Evolutionary conservation across 192 early-diverging fungal genomes (phyloP), one percentile per base, ranked within the genome.

Genomic region (Mortierella alpina): DNA sequence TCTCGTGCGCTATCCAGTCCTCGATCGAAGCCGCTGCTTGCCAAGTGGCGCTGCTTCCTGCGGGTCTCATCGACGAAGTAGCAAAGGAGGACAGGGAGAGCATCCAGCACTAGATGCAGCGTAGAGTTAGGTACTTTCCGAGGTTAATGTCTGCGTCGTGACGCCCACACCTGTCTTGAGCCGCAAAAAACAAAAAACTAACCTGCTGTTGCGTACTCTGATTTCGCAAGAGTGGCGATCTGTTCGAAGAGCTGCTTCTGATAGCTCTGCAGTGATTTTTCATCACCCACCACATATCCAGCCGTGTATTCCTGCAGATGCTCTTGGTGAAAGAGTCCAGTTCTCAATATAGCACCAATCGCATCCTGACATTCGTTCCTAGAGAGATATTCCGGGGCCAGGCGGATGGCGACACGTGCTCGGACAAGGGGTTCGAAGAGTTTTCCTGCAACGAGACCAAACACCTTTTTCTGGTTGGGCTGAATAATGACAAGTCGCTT

Each of bases 231-330:
- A 18, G 59, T 15, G 1, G 69, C 51, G 46, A 72, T 68, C 10
- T 80, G 64, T 11, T 80, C 77, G 59, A 80, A 80, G 23, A 80
- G 77, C 14, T 72, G 77, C 20, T 80, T 80, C 18, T 80, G 77
- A 44, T 80, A 80, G n/a, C 77, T 80, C 14, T 80, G 77, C 20
- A 72, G 55, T 40, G 65, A 68, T 23, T 68, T 80, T 11, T 72
- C 77, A n/a, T 72, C 70, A 12, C 64, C 59, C 63, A 52, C 52
- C 13, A 45, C 18, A 31, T 80, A 80, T 54, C 70, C 70, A 9
- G 70, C 64, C 0, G 77, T 80, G 23, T 80, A 80, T 23, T 80
- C 77, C 6, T 72, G 77, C 45, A 80, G 55, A 68, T 80, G 77
- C 40, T 80, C 77, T 18, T 72, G 69, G n/a, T 80, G 77, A 40